A percentile compares a stretch with the other conserved stretches of the same genome.
Evolutionary conservation across 768 basidiomycete species (phyloP).

Genomic region (Amanita molliuscula): DNA sequence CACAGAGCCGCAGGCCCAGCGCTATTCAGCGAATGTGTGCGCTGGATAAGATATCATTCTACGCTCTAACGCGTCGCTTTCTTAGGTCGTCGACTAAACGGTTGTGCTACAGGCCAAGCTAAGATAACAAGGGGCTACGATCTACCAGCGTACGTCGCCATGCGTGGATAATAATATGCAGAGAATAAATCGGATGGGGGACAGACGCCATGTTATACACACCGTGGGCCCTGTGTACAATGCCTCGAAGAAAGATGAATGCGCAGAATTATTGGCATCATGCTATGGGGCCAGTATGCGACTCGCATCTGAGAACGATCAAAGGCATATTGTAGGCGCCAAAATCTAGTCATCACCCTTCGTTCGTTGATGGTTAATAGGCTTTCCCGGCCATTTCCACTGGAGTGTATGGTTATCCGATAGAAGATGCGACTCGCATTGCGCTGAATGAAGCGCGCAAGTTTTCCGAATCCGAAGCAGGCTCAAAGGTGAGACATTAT

Average conservation of each 20-base stretch:
- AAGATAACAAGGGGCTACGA: slow-evolving; percentile 75
- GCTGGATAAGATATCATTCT: background rate
- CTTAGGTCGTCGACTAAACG: slow-evolving; percentile 52
- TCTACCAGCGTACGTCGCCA: slow-evolving; percentile 56
- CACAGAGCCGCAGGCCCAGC: slow-evolving; percentile 63
- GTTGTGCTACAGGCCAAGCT: slow-evolving; percentile 61
- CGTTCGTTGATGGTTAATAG: slow-evolving; percentile 23
- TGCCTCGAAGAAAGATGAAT: slow-evolving; percentile 24
- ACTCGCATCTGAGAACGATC: slow-evolving; percentile 46
- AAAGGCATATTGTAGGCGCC: slow-evolving; percentile 51
- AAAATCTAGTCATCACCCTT: background rate
- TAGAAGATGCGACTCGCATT: slow-evolving; percentile 59
- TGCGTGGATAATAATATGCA: background rate
- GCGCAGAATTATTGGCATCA: slow-evolving; percentile 47
- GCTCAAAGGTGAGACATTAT: slow-evolving; percentile 25
- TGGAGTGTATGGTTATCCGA: slow-evolving; percentile 71
- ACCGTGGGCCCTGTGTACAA: slow-evolving; percentile 73
- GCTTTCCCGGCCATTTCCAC: slow-evolving; percentile 79
- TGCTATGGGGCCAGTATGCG: slow-evolving; percentile 61
- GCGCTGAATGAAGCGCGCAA: slow-evolving; percentile 50
- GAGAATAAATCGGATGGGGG: background rate
- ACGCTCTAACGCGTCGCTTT: background rate
- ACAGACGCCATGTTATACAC: slow-evolving; percentile 65
- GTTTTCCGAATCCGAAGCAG: slow-evolving; percentile 44
- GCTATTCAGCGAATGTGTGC: slow-evolving; percentile 61